These are phyloP conservation scores for Rubus parviflorus DNA, from an alignment of 306 rosid genomes.

Conservation along the genomic window DNA sequence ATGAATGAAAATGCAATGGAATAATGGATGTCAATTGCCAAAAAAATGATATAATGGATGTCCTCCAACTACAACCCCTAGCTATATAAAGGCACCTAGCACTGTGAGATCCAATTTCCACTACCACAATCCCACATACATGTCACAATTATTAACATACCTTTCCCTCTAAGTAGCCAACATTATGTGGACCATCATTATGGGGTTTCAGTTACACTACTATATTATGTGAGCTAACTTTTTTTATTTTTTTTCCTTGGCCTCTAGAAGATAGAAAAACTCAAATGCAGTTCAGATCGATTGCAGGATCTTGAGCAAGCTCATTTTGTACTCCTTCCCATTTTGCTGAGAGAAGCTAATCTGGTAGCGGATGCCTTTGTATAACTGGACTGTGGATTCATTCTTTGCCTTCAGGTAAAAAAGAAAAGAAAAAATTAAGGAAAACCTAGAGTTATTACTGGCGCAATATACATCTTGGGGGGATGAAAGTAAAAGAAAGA, in stretches of 20 bases:
- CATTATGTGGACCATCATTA: background rate
- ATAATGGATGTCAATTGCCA: too few relatives aligned
- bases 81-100: background rate
- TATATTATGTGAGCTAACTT: background rate
- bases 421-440: too few relatives aligned
- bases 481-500: background rate
- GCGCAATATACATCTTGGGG: background rate
- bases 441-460: background rate
- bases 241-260: too few relatives aligned
- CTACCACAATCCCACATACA: background rate
- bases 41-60: background rate
- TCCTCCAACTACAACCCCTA: background rate
- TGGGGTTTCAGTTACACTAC: background rate
- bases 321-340: too few relatives aligned
- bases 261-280: background rate
- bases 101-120: background rate
- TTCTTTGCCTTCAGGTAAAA: too few relatives aligned
- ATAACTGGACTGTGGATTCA: too few relatives aligned
- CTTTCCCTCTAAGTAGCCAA: background rate
- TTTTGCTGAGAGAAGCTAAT: too few relatives aligned
- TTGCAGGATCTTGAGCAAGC: background rate
- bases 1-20: background rate
- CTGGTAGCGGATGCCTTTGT: too few relatives aligned
- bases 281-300: background rate
- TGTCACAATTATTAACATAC: conserved; percentile 7